phyloP scores from a whole-genome alignment of 176 grass and related monocot species.

The Oropetium thomaeum region DNA sequence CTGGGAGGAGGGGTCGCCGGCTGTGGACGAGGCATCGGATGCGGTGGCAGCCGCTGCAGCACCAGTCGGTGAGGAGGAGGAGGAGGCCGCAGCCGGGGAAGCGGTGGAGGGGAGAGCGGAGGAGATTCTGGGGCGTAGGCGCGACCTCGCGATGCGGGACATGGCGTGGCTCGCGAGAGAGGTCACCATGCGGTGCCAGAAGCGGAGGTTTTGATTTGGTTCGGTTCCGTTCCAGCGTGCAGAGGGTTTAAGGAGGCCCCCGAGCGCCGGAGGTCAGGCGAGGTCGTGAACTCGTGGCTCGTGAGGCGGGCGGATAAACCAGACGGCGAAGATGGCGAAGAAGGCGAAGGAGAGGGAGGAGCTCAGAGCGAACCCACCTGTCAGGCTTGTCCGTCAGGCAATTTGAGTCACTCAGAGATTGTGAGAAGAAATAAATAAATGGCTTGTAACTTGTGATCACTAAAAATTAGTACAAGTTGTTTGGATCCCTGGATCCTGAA shows the following conservation, averaged over 20 bases:
- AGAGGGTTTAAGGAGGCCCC: conserved; percentile 29
- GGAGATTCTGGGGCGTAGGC: conserved; percentile 40
- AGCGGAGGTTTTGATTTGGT: conserved; percentile 5
- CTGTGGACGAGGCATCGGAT: conserved; percentile 24
- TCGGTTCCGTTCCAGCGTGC: neutral
- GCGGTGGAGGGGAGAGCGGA: conserved; percentile 27
- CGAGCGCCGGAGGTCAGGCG: neutral
- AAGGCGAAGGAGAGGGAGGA: neutral
- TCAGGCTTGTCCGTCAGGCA: no score
- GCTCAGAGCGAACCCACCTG: no score
- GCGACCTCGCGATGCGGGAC: conserved; percentile 46
- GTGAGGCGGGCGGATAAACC: conserved; percentile 1
- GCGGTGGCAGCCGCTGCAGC: neutral
- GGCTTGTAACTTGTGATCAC: no score
- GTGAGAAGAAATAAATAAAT: no score
- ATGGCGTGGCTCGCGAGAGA: conserved; percentile 31
- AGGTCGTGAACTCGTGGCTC: no score
- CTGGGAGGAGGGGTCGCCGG: conserved; percentile 15
- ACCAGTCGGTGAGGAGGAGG: conserved; percentile 18
- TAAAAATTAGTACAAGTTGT: no score
- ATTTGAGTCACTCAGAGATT: no score
- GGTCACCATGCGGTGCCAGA: neutral
- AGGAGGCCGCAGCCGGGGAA: conserved; percentile 28
- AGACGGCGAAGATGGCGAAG: neutral
- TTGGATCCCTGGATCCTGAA: no score